phyloP scores from a whole-genome alignment of 129 eudicot genomes.

The Kitagawia praeruptora region DNA sequence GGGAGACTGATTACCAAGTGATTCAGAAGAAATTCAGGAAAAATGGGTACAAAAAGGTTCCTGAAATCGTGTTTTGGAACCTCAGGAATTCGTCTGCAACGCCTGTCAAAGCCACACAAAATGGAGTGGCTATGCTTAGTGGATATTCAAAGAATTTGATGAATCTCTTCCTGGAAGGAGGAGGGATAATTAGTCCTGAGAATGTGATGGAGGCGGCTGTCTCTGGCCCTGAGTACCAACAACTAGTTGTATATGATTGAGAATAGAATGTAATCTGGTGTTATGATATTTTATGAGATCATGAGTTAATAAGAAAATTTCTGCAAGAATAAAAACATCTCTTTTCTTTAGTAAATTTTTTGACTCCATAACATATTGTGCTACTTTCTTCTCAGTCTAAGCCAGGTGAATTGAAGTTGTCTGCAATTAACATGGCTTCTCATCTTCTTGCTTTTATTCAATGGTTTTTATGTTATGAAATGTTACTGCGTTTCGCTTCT shows the following conservation, averaged over 20 bases:
- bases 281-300: too few relatives aligned
- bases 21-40: background rate
- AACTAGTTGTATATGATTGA: background rate
- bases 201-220: background rate
- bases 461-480: too few relatives aligned
- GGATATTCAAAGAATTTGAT: constrained; percentile 5
- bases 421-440: too few relatives aligned
- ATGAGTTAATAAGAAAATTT: background rate
- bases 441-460: too few relatives aligned
- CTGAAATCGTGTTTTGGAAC: constrained; percentile 7
- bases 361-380: too few relatives aligned
- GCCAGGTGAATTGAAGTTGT: too few relatives aligned
- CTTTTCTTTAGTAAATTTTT: too few relatives aligned
- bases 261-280: background rate
- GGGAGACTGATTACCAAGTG: constrained; percentile 6
- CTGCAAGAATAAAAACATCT: background rate
- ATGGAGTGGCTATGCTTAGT: background rate
- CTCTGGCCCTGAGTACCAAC: background rate
- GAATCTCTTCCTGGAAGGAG: background rate
- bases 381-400: too few relatives aligned
- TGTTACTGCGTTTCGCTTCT: too few relatives aligned
- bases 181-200: background rate
- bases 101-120: background rate
- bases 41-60: background rate
- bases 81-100: background rate